These are phyloP conservation scores for Pelargonium myrrhifolium DNA, from an alignment of 441 rosid species.

Conservation along the genomic window DNA sequence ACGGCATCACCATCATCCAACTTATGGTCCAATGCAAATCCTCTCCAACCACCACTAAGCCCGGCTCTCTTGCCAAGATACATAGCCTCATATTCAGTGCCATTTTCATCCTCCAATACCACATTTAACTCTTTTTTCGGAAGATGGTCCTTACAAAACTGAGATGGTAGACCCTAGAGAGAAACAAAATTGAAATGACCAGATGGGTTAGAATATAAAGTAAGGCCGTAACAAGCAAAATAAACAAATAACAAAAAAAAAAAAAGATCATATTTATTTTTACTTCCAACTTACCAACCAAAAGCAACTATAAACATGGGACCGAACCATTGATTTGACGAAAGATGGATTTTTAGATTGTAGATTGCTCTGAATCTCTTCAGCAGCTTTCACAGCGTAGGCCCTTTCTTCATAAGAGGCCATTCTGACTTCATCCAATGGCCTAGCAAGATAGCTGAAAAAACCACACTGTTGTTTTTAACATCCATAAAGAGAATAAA, in stretches of 20 bases:
- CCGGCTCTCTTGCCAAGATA: constrained; percentile 38
- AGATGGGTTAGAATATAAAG: not conserved
- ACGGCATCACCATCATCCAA: constrained; percentile 57
- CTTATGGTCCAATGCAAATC: constrained; percentile 46
- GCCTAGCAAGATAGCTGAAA: constrained; percentile 44
- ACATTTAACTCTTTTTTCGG: constrained; percentile 30
- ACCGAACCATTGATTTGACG: constrained; percentile 57
- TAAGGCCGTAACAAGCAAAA: not conserved
- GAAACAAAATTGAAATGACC: not conserved
- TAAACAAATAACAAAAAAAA: not conserved
- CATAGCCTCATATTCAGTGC: constrained; percentile 30
- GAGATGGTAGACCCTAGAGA: constrained; percentile 47
- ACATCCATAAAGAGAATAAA: constrained; percentile 1
- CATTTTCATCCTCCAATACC: constrained; percentile 41
- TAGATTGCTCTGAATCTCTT: constrained; percentile 34
- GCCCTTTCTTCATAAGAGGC: constrained; percentile 45
- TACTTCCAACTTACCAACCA: constrained; percentile 46
- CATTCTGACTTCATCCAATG: constrained; percentile 35
- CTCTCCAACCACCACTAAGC: constrained; percentile 66
- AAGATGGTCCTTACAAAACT: constrained; percentile 40
- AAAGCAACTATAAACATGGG: constrained; percentile 66
- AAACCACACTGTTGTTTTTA: not conserved
- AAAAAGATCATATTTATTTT: not conserved
- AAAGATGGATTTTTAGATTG: constrained; percentile 42
- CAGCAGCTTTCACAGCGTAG: constrained; percentile 33